Evolutionary conservation across 2,329 filamentous ascomycete species (phyloP).

Genomic region (Botrytis aclada): DNA sequence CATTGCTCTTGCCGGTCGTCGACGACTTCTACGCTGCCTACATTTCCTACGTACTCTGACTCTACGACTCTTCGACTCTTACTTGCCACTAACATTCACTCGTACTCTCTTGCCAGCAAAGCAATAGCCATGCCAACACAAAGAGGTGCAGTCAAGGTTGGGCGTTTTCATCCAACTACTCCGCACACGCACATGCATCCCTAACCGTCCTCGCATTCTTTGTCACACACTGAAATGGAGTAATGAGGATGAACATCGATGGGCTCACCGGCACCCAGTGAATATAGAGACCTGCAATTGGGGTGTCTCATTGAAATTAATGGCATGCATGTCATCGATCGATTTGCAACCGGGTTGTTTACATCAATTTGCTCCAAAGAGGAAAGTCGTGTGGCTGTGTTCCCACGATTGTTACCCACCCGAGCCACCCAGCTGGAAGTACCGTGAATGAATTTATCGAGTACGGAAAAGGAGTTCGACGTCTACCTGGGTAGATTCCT

Average conservation of each 20-base stretch:
- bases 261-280: not conserved
- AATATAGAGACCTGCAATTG: not conserved
- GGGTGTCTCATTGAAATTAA: not conserved
- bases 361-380: not conserved
- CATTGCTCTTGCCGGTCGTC: not conserved
- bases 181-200: not conserved
- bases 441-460: not conserved
- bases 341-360: not conserved
- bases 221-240: not conserved
- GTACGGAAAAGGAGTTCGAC: not conserved
- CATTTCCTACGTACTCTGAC: not conserved
- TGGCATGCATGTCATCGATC: conserved; percentile 1
- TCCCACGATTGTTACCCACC: not conserved
- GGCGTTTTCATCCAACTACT: not conserved
- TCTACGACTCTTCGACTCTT: not conserved
- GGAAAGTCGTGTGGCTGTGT: conserved; percentile 9
- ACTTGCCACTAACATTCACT: not conserved
- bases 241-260: not conserved
- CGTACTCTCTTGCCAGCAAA: not conserved
- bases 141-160: not conserved
- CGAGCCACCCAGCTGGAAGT: not conserved
- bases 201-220: not conserved
- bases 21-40: not conserved
- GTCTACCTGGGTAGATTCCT: no score
- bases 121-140: not conserved